Evolutionary conservation across 2,329 filamentous ascomycete genomes (phyloP), one percentile per base, ranked within the genome.

Genomic region (Beauveria scarabaeidicola): DNA sequence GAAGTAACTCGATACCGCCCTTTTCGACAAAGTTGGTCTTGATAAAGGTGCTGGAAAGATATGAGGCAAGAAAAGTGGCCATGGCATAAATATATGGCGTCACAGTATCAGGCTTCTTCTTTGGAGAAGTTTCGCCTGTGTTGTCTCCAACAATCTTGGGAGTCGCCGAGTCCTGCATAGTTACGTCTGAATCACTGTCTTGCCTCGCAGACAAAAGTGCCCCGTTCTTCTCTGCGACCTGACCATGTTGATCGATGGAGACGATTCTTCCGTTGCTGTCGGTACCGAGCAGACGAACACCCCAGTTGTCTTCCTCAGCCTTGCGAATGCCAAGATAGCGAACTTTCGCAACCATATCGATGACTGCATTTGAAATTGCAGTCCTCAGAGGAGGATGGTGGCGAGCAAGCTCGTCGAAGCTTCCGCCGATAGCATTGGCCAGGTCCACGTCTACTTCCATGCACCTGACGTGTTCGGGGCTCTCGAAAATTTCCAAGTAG

Each of bases 401-500:
- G 44, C 94, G 86, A 56, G 93, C 89, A 61, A 99, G 81, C 73
- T 99, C 94, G 71, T 99, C 94, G 68, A 99, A 97, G 44, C 87
- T 89, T 27, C 83, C 83, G 11, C 94, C 94, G 53, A 99, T 81
- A 43, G 85, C 83, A 32, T 82, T 82, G 10, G 92, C 82, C 61
- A 95, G 79, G 40, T 79, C 77, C 5, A 81, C 77, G 64, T 96
- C 93, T 41, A 79, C 78, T 63, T 90, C 85, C 80, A 99, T 86
- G 63, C 87, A 88, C 66, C 89, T 90, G 61, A 99, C 85, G 73
- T 99, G 95, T 17, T 85, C 82, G 2, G 91, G 86, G 65, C 91
- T 97, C 72, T 97, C 90, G 65, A 99, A 99, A n/a, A 97, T 91
- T 70, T 97, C 90, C 64, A 99, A 88, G 70, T 92, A 97, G 65